Conservation (phyloP, 1,284 basidiomycete genomes). For the Heliocybe sulcata region DNA sequence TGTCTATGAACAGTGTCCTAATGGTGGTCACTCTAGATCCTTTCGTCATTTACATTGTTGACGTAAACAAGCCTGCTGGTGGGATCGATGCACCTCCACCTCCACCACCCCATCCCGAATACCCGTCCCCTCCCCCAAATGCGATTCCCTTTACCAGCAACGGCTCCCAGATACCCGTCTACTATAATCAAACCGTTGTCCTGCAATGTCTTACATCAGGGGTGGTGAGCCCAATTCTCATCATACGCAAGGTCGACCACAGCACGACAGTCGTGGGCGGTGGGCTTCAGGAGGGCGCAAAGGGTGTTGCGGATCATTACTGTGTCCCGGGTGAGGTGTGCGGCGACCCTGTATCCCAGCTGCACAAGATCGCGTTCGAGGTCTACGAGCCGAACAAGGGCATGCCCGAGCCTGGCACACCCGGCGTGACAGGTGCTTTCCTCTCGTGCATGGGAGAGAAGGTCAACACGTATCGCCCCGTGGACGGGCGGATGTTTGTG, state of each 20-base stretch:
- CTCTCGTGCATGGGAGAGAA: slow-evolving; percentile 84
- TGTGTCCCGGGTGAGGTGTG: slow-evolving; percentile 81
- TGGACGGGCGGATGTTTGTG: slow-evolving; percentile 66
- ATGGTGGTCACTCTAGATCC: slow-evolving; percentile 48
- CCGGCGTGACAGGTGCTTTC: slow-evolving; percentile 73
- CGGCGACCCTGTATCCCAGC: slow-evolving; percentile 90
- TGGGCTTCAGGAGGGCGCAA: slow-evolving; percentile 73
- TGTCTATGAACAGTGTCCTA: slow-evolving; percentile 13
- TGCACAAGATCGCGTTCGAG: slow-evolving; percentile 93
- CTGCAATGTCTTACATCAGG: slow-evolving; percentile 93
- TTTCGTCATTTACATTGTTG: slow-evolving; percentile 93
- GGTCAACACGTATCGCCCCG: slow-evolving; percentile 82
- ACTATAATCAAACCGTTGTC: slow-evolving; percentile 95
- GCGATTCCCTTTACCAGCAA: slow-evolving; percentile 78
- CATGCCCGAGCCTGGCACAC: slow-evolving; percentile 63
- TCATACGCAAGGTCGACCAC: slow-evolving; percentile 91
- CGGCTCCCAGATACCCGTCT: slow-evolving; percentile 76
- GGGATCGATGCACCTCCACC: slow-evolving; percentile 71
- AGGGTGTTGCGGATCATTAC: slow-evolving; percentile 76
- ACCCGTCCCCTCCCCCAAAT: slow-evolving; percentile 84
- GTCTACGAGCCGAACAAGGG: slow-evolving; percentile 69
- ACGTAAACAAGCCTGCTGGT: slow-evolving; percentile 74
- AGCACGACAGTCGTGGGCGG: slow-evolving; percentile 88
- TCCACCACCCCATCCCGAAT: slow-evolving; percentile 74
- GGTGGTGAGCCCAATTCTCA: slow-evolving; percentile 86